A percentile compares a stretch with the other conserved stretches of the same genome.
Conservation (phyloP, 306 rosid species). For the Coriaria nepalensis region DNA sequence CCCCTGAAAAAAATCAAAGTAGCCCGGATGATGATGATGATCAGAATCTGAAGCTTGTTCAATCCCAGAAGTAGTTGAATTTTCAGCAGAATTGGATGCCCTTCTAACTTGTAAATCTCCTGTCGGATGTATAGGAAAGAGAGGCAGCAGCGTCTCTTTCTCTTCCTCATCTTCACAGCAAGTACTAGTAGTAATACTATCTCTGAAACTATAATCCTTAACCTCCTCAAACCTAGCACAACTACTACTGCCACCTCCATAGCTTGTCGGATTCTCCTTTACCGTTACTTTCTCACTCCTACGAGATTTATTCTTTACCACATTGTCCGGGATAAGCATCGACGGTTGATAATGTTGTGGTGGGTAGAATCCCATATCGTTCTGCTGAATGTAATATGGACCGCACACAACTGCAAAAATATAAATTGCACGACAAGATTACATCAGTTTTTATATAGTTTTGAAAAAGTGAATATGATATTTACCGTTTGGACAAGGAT, state of each 20-base stretch:
- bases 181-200: no score
- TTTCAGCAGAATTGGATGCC: no score
- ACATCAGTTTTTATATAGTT: not conserved
- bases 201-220: no score
- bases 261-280: no score
- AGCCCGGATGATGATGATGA: no score
- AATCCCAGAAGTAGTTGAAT: no score
- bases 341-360: constrained; percentile 18
- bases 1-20: no score
- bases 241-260: not conserved
- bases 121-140: constrained; percentile 76
- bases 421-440: not conserved
- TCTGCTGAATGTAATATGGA: constrained; percentile 39
- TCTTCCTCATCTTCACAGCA: not conserved
- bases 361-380: constrained; percentile 24
- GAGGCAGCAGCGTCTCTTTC: constrained; percentile 49
- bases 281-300: not conserved
- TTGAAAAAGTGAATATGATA: not conserved
- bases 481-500: constrained; percentile 39
- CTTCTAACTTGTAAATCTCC: constrained; percentile 29
- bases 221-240: no score
- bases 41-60: no score
- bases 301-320: constrained; percentile 17
- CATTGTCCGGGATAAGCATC: constrained; percentile 22
- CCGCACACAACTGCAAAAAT: constrained; percentile 34